phyloP scores from a whole-genome alignment of 2,329 filamentous ascomycete genomes.

The Ophiostoma sp. region DNA sequence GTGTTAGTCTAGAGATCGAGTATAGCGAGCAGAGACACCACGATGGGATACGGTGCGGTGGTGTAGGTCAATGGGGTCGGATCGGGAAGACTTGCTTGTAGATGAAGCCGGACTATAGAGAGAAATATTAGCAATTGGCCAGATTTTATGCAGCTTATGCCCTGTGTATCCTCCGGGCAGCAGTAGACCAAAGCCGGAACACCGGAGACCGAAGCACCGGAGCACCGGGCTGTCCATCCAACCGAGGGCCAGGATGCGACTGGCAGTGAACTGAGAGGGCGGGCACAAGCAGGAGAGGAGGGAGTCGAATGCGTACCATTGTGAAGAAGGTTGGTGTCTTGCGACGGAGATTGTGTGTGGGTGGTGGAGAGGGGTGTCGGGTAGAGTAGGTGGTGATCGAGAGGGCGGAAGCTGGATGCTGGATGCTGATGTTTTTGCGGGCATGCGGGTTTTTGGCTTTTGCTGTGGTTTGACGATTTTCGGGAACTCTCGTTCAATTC shows the following conservation, averaged over 20 bases:
- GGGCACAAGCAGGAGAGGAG: slow-evolving; percentile 23
- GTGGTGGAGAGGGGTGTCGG: slow-evolving; percentile 1
- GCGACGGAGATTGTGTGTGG: slow-evolving; percentile 12
- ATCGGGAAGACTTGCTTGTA: slow-evolving; percentile 51
- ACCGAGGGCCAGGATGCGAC: neutral
- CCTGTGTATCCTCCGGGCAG: neutral
- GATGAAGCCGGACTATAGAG: slow-evolving; percentile 42
- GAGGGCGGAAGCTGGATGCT: slow-evolving; percentile 2
- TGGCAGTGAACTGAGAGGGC: neutral
- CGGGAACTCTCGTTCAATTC: slow-evolving; percentile 30
- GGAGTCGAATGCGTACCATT: slow-evolving; percentile 22
- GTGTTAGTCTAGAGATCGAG: slow-evolving; percentile 21
- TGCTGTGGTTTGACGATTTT: slow-evolving; percentile 27
- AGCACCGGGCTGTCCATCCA: neutral
- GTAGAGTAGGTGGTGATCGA: slow-evolving; percentile 7
- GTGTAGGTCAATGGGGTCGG: neutral
- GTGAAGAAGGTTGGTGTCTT: slow-evolving; percentile 21
- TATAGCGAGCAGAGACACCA: too few species aligned
- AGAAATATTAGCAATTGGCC: slow-evolving; percentile 30
- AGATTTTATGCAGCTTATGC: neutral
- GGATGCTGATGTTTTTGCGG: slow-evolving; percentile 14
- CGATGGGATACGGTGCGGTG: neutral
- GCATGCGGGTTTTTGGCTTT: slow-evolving; percentile 26
- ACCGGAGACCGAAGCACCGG: neutral
- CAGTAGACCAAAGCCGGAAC: neutral